Conservation (phyloP, 768 basidiomycete genomes). For the Polyporus arcularius region DNA sequence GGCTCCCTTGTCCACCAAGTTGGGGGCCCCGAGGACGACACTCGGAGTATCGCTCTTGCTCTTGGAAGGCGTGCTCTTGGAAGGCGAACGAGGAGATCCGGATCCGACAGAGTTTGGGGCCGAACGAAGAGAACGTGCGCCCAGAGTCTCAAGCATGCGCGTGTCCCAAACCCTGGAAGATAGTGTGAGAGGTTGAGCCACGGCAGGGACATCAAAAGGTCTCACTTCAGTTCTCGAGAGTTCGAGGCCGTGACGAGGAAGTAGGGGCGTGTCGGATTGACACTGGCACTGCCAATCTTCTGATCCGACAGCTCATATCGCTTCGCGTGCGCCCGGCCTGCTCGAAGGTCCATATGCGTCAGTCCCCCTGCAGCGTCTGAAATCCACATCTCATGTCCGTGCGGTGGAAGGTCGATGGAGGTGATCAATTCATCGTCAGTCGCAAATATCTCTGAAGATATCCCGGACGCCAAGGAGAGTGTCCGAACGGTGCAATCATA, state of each 20-base stretch:
- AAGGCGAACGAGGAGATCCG: neutral
- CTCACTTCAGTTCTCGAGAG: constrained; percentile 68
- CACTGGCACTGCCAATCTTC: constrained; percentile 79
- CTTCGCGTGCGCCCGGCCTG: constrained; percentile 51
- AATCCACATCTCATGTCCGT: constrained; percentile 83
- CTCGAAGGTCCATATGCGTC: constrained; percentile 76
- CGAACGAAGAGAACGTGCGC: constrained; percentile 21
- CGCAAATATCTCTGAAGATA: constrained; percentile 69
- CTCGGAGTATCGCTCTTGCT: constrained; percentile 9
- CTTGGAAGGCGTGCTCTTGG: constrained; percentile 4
- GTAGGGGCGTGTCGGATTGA: constrained; percentile 71
- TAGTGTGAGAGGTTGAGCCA: neutral
- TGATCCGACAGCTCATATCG: constrained; percentile 67
- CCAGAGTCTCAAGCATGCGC: constrained; percentile 53
- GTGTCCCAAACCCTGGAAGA: constrained; percentile 74
- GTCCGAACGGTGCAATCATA: constrained; percentile 80
- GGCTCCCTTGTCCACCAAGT: constrained; percentile 41
- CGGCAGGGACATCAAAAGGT: neutral
- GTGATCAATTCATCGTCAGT: constrained; percentile 63
- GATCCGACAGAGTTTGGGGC: constrained; percentile 2
- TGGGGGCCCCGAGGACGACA: constrained; percentile 5
- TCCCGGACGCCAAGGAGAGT: constrained; percentile 70
- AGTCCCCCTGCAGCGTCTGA: constrained; percentile 72
- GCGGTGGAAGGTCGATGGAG: constrained; percentile 68
- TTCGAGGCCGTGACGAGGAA: constrained; percentile 79